Base-by-base conservation (phyloP, 2,329 filamentous ascomycete species). In the Ophiostoma sp. region DNA sequence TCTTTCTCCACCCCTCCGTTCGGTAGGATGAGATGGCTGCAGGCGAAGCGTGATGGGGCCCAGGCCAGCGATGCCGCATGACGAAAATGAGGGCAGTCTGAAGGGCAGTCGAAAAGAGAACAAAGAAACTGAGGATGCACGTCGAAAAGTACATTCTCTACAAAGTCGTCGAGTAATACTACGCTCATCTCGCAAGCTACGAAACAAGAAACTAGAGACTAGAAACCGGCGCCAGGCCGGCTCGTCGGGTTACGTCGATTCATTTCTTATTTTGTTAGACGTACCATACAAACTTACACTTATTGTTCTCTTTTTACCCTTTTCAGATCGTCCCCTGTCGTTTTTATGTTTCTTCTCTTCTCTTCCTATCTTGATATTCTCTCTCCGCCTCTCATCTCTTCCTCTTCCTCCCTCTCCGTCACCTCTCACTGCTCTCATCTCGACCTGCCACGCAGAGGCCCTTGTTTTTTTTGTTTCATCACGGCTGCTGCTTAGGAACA, bases 381-480 rank as follows among this genome's bases (percentile, higher is more conserved):
- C 52, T 59, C 19, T 72, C 36, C 12, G 61, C 39, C 31, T 28
- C 50, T 45, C 55, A 4, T 69, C 33, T 71, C 50, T 15, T 50
- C 25, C 55, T 52, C 22, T 57, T 15, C 17, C n/a, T 59, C 9
- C n/a, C 42, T 19, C 25, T 69, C n/a, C 63, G 15, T 52, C 61
- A 22, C 25, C 61, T 55, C 19, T 39, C 48, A 22, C 69, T 33
- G n/a, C n/a, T n/a, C n/a, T 55, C 28, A 17, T 39, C 39, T 59
- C 42, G 36, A 28, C 22, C 36, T 39, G 31, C 31, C 17, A 50
- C 45, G 22, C 8, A 55, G 12, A 25, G 17, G 55, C 39, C 55
- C 19, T 50, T 52, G 25, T n/a, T 61, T 55, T 25, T 52, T 22
- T 45, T 61, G 52, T 48, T 61, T 76, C 71, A 70, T 70, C 74